These are phyloP conservation scores for Acaromyces ingoldii DNA, from an alignment of 1,284 basidiomycete genomes.

Conservation along the genomic window DNA sequence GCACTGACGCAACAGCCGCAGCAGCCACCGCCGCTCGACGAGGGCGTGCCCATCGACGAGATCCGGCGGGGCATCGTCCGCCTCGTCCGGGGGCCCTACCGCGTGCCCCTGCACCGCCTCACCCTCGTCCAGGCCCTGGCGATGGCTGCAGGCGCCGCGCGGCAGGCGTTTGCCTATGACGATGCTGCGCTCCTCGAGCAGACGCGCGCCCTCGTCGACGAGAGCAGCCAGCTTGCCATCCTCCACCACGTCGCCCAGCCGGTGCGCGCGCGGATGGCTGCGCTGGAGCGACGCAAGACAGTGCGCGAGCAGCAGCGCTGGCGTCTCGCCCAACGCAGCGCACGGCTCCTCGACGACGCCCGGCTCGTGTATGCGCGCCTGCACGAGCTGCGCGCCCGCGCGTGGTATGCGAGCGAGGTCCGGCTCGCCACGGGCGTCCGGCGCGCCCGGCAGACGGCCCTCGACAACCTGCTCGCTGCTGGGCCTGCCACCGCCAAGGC, in stretches of 20 bases:
- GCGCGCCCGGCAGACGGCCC: background rate
- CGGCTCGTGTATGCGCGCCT: background rate
- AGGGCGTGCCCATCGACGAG: background rate
- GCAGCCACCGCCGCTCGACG: too few species aligned
- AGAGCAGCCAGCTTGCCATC: too few species aligned
- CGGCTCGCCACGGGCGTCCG: background rate
- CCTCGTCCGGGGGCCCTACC: background rate
- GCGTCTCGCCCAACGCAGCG: background rate
- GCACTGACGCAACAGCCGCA: too few species aligned
- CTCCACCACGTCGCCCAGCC: background rate
- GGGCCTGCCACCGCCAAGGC: background rate
- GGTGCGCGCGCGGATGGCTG: background rate
- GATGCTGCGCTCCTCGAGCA: background rate
- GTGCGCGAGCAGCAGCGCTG: too few species aligned
- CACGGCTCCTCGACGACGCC: background rate
- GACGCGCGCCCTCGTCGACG: too few species aligned
- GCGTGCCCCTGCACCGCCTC: background rate
- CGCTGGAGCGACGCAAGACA: too few species aligned
- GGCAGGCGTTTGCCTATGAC: background rate
- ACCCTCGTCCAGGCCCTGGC: background rate
- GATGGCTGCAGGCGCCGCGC: background rate
- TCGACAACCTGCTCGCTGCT: background rate
- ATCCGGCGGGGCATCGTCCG: background rate
- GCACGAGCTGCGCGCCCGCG: background rate
- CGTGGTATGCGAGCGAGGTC: slow-evolving; percentile 1